Evolutionary conservation across 2,329 filamentous ascomycete species (phyloP), one percentile per base, ranked within the genome.

Genomic region (Thielaviopsis ethacetica): DNA sequence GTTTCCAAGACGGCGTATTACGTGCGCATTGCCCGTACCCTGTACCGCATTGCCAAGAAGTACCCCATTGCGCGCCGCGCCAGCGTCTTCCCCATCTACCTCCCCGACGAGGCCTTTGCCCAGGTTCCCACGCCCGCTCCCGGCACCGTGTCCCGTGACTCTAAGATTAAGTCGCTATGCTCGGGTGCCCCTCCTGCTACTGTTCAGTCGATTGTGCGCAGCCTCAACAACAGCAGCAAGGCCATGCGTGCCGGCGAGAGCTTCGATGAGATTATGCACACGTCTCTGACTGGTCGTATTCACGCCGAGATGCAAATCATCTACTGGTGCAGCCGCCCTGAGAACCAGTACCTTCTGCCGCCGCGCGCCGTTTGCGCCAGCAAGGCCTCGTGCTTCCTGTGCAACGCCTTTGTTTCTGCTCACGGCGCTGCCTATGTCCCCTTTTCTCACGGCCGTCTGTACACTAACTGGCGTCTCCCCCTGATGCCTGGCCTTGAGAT

Each of bases 291-390:
- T 1, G 67, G 65, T n/a, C 73, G 69, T 55, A 68, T 78, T 24
- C 76, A 79, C 61, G 75, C 75, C 3, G 75, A 79, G 64, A 70
- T 79, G 26, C 75, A 78, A 61, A 69, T 79, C 21, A 60, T 77
- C 9, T 71, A 70, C 56, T 69, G 73, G 61, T 75, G 71, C 58
- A 71, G 75, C 55, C 54, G 67, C 2, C 55, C 59, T 4, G 59
- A 61, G 22, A 61, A 68, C 30, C 56, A 65, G 2, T n/a, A 61
- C 0, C 57, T 59, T 0, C 62, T 64, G 12, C 67, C 64, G 30
- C 73, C 75, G 9, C 69, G 74, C 19, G 69, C 75, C 2, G 72
- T 79, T 5, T 71, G 71, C 57, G 75, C 75, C 3, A 75, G 71
- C 66, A 79, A 79, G 59, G 71, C 74, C 56, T 72, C 76, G 1